These are phyloP conservation scores for Camellia sinensis DNA, from an alignment of 148 eudicot genomes.

Conservation along the genomic window DNA sequence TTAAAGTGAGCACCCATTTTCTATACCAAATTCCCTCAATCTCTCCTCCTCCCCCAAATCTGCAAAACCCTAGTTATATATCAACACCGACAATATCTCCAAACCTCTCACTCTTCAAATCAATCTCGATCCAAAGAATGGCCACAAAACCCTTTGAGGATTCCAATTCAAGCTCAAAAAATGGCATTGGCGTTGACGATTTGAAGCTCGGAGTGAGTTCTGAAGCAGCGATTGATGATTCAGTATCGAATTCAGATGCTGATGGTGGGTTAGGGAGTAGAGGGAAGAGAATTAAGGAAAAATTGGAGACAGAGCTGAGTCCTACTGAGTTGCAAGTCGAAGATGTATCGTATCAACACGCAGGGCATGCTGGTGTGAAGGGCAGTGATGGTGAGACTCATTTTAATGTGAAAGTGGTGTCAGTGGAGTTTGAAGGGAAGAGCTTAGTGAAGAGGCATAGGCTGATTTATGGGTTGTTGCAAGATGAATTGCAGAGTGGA, in stretches of 20 bases:
- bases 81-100: constrained; percentile 13
- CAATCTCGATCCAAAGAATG: constrained; percentile 57
- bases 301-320: constrained; percentile 54
- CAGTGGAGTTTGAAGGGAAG: constrained; percentile 75
- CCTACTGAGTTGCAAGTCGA: constrained; percentile 62
- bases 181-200: constrained; percentile 16
- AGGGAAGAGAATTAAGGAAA: constrained; percentile 67
- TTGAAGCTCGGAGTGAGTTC: constrained; percentile 16
- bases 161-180: constrained; percentile 19
- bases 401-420: constrained; percentile 71
- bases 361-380: constrained; percentile 73
- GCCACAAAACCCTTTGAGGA: constrained; percentile 2
- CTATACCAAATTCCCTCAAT: constrained; percentile 34
- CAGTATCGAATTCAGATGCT: constrained; percentile 9
- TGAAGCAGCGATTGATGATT: constrained; percentile 21
- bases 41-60: constrained; percentile 24
- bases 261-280: constrained; percentile 46
- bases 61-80: constrained; percentile 24
- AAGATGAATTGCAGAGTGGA: constrained; percentile 83
- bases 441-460: constrained; percentile 92
- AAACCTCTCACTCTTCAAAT: constrained; percentile 30
- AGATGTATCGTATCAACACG: constrained; percentile 87
- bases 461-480: constrained; percentile 64
- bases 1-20: neutral
- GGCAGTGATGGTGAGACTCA: constrained; percentile 83